Conservation (phyloP, 2,329 filamentous ascomycete genomes). For the Zymoseptoria crescenta region DNA sequence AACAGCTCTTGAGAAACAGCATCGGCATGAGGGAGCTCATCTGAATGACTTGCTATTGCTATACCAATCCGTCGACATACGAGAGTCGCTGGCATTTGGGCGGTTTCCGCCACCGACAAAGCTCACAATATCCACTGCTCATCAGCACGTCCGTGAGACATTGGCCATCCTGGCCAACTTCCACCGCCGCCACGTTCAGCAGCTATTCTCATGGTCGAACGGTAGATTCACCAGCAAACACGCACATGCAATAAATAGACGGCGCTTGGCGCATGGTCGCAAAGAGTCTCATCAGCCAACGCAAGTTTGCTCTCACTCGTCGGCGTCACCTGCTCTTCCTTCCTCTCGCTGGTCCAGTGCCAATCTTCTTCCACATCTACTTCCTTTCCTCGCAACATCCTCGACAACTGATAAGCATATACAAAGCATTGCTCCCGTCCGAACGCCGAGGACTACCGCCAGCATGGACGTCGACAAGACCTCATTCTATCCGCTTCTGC, state of each 20-base stretch:
- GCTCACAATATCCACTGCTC: neutral
- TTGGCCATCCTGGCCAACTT: neutral
- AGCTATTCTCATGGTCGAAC: neutral
- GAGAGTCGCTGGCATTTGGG: neutral
- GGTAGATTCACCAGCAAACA: slow-evolving; percentile 5
- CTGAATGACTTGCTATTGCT: neutral
- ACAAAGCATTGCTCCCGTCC: slow-evolving; percentile 10
- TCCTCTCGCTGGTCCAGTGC: slow-evolving; percentile 8
- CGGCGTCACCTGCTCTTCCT: slow-evolving; percentile 11
- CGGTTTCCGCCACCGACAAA: neutral
- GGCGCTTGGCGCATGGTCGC: neutral
- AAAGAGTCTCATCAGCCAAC: neutral
- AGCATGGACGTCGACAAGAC: slow-evolving; percentile 51
- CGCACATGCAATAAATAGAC: neutral
- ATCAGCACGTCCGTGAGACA: neutral
- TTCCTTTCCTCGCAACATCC: slow-evolving; percentile 14
- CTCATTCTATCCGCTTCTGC: slow-evolving; percentile 44
- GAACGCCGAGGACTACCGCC: neutral
- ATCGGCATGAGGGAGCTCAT: neutral
- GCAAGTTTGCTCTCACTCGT: slow-evolving; percentile 16
- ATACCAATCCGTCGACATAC: neutral
- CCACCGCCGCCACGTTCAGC: neutral
- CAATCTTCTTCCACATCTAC: slow-evolving; percentile 10
- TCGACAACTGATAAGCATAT: slow-evolving; percentile 5
- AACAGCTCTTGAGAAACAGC: neutral